Conservation (phyloP, 495 filamentous ascomycete species). For the Mytilinidion resinicola region DNA sequence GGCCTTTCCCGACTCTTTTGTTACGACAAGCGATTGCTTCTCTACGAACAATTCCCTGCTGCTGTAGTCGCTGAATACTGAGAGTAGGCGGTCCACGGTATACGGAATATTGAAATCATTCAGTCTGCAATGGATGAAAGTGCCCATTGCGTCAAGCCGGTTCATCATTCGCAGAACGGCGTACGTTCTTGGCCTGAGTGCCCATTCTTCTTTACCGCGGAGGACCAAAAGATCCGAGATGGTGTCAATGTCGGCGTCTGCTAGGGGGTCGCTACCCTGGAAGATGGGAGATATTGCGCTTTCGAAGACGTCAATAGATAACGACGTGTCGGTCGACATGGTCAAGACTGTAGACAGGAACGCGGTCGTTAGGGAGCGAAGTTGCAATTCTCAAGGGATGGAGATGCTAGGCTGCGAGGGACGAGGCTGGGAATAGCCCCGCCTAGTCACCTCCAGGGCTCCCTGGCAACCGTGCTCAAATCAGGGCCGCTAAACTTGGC, state of each 20-base stretch:
- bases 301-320: not conserved
- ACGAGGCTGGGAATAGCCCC: too few species aligned
- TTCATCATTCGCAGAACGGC: constrained; percentile 25
- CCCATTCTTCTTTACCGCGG: constrained; percentile 7
- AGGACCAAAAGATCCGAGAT: not conserved
- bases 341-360: not conserved
- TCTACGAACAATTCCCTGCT: constrained; percentile 10
- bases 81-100: not conserved
- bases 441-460: too few species aligned
- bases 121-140: constrained; percentile 13
- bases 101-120: constrained; percentile 24
- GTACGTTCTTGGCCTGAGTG: constrained; percentile 22
- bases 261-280: not conserved
- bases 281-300: not conserved
- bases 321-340: not conserved
- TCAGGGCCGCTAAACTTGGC: too few species aligned
- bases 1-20: constrained; percentile 6
- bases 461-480: too few species aligned
- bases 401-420: too few species aligned
- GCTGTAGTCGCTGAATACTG: constrained; percentile 1
- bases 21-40: constrained; percentile 11
- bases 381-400: not conserved
- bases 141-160: constrained; percentile 9
- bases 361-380: not conserved
- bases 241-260: not conserved